phyloP scores from a whole-genome alignment of 1,284 basidiomycete genomes.

The Tetrapyrgos nigripes region DNA sequence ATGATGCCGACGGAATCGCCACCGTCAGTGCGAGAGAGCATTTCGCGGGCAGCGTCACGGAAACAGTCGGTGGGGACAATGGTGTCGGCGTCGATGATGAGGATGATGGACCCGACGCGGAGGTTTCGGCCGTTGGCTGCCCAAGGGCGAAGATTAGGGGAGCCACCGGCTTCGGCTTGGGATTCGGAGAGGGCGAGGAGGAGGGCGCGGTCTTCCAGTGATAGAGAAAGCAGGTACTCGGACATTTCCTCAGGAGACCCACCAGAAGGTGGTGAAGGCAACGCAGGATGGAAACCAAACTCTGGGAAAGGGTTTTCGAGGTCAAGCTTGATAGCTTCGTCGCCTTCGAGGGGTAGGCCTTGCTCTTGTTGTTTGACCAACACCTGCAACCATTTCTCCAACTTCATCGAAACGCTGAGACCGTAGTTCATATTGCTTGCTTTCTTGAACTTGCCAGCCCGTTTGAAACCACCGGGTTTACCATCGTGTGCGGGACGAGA shows the following conservation, averaged over 20 bases:
- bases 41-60: conserved; percentile 83
- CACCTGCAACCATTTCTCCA: conserved; percentile 72
- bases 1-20: conserved; percentile 84
- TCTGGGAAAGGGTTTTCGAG: not conserved
- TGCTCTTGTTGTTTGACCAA: conserved; percentile 52
- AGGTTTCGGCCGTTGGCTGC: conserved; percentile 65
- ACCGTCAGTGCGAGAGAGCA: conserved; percentile 50
- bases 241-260: not conserved
- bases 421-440: conserved; percentile 86
- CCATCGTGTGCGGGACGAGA: conserved; percentile 75
- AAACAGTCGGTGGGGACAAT: conserved; percentile 88
- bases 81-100: conserved; percentile 84
- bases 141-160: conserved; percentile 51
- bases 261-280: not conserved
- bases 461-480: conserved; percentile 69
- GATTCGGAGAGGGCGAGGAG: conserved; percentile 54
- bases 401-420: conserved; percentile 72
- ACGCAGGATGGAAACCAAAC: not conserved
- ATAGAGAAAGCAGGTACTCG: conserved; percentile 3
- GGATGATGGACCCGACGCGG: conserved; percentile 67
- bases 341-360: conserved; percentile 13
- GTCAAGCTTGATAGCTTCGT: not conserved
- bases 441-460: conserved; percentile 90
- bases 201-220: conserved; percentile 69
- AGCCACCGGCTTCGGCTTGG: not conserved